phyloP scores from a whole-genome alignment of 305 asterid genomes.

The Fraxinus xanthoxyloides region DNA sequence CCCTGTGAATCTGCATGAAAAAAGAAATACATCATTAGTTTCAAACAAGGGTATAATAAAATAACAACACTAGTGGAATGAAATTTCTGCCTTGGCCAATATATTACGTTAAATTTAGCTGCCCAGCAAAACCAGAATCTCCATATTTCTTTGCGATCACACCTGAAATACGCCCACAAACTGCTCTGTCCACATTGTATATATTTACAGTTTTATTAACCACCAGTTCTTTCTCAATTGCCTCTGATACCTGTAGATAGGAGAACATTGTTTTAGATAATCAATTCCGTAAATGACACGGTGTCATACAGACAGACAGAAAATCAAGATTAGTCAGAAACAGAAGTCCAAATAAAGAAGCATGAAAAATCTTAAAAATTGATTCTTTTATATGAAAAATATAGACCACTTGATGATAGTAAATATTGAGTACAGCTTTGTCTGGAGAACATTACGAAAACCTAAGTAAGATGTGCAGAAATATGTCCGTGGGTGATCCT shows the following conservation, averaged over 20 bases:
- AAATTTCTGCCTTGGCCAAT: not conserved
- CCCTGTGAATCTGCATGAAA: conserved; percentile 66
- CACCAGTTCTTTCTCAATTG: conserved; percentile 81
- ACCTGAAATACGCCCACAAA: conserved; percentile 98
- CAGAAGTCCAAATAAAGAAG: not conserved
- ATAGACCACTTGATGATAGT: not conserved
- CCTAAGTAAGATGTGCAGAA: not conserved
- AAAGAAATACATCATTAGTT: conserved; percentile 21
- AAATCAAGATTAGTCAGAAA: not conserved
- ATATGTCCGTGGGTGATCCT: not conserved
- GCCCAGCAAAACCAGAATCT: conserved; percentile 97
- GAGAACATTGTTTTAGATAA: conserved; percentile 2
- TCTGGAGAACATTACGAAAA: not conserved
- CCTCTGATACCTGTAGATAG: conserved; percentile 62
- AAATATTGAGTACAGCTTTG: not conserved
- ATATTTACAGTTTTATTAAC: conserved; percentile 68
- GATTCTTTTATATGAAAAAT: not conserved
- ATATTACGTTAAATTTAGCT: conserved; percentile 75
- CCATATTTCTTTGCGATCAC: conserved; percentile 91
- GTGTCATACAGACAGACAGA: not conserved
- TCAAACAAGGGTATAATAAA: conserved; percentile 14
- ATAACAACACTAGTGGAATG: not conserved
- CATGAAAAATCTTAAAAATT: not conserved
- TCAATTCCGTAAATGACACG: not conserved
- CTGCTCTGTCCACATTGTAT: conserved; percentile 96